Base-by-base conservation (phyloP, 2,329 filamentous ascomycete genomes). In the Nemania diffusa region DNA sequence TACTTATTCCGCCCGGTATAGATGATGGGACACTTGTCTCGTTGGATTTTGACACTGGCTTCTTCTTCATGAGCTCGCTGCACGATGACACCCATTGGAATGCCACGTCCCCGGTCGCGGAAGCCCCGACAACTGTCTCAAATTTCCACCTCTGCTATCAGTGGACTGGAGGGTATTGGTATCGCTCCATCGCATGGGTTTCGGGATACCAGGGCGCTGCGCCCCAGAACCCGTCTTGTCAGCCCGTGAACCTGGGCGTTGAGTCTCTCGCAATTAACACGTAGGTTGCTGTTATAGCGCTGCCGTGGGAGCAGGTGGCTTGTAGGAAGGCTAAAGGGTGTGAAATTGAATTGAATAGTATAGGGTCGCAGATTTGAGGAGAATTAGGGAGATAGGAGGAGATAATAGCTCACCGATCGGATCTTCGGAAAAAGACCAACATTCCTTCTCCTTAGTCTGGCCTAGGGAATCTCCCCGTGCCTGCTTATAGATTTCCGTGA, bases 71-170 rank as follows among this genome's bases (percentile, higher is more conserved):
- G 48, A 46, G 29, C 5, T 40, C 22, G 32, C 58, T 59, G 27
- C 29, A 26, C 6, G 65, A 70, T 11, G 68, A 70, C n/a, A 64
- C 50, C 2, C 56, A 58, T 20, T 62, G 56, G 62, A 70, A 70
- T 7, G 42, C 32, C 4, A 68, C 68, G 22, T 13, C 46, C 0
- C 62, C 62, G 1, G 24, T 5, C 9, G 46, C 34, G 11, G 46
- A 50, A 32, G 1, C 27, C 0, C n/a, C 29, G 24, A 22, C 17
- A 7, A 46, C 62, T 11, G 6, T 62, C n/a, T 53, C 65, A 3
- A 69, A 65, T 5, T 70, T 70, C 22, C 62, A 70, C 17, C 26
- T 70, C 40, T 70, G 68, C 27, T 70, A 66, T 26, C 65, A 69
- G 52, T 70, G 62, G 68, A 66, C 62, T n/a, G 68, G 68, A 0